Evolutionary conservation across 1,284 basidiomycete species (phyloP), one percentile per base, ranked within the genome.

Genomic region (Ganoderma leucocontextum): DNA sequence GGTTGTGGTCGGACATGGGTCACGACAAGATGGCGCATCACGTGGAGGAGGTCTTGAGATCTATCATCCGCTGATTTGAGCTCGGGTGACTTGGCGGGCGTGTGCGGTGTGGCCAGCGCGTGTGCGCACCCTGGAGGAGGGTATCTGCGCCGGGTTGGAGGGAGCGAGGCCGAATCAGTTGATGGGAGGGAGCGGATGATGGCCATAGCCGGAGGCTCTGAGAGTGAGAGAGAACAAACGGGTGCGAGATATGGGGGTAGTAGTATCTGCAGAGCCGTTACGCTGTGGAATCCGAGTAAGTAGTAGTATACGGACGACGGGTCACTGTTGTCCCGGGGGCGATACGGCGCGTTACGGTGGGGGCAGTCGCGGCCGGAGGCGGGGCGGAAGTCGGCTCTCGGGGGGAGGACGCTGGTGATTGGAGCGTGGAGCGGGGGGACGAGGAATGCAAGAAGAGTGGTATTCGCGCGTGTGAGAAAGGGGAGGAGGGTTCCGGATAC

Each of bases 31-130:
- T 63, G 33, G 55, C 57, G 62, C 49, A 68, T 63, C 62, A 70
- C 63, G 66, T 49, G 66, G 68, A 39, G 41, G 25, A 57, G 22
- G 17, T n/a, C 52, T 41, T 62, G 64, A 61, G 64, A 72, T 72
- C 64, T 68, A 67, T 72, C 66, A 70, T 63, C 57, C 22, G 57
- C 59, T 70, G 69, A 72, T 70, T 62, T 25, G 64, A 58, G 68
- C n/a, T n/a, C n/a, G n/a, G 62, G 63, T 12, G 44, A 63, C 62
- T 64, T 66, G 67, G 70, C 68, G 66, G 60, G 49, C 60, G 67
- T 65, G 67, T 42, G 65, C 60, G 17, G 67, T 65, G 67, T 58
- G 67, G 65, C 12, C 63, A 55, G 65, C 49, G 65, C 64, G 65
- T 71, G 70, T 55, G 38, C 33, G 64, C 41, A 41, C 22, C 57